These are phyloP conservation scores for Orbilia javanica DNA, from an alignment of 2,329 filamentous ascomycete species.

Conservation along the genomic window DNA sequence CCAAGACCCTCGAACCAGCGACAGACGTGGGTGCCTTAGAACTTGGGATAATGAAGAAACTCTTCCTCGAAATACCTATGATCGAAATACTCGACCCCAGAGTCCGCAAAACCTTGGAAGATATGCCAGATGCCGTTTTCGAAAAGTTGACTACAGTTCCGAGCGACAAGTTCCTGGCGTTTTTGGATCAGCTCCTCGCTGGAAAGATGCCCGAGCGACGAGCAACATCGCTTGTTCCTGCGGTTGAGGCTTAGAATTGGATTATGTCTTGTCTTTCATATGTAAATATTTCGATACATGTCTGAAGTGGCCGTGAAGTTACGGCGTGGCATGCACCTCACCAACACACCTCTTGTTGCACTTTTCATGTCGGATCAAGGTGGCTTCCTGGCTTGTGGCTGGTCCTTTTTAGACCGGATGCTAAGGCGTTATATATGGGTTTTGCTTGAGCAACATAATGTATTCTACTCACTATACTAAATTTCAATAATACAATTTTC, in stretches of 20 bases:
- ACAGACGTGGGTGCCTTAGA: neutral
- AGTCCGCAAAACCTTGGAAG: neutral
- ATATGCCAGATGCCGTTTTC: slow-evolving; percentile 12
- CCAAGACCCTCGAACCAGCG: neutral
- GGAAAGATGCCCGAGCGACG: neutral
- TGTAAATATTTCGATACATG: neutral
- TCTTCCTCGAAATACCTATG: slow-evolving; percentile 17
- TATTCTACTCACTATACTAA: neutral
- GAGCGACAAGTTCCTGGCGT: neutral
- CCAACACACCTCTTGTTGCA: neutral
- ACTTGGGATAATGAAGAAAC: neutral
- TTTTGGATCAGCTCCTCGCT: neutral
- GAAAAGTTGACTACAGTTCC: neutral
- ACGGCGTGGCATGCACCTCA: neutral
- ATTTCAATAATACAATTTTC: neutral
- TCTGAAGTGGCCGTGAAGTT: neutral
- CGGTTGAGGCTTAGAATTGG: no score
- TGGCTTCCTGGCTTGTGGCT: neutral
- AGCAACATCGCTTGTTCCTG: no score
- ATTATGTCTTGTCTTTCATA: neutral
- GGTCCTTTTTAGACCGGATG: neutral
- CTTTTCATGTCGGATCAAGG: neutral
- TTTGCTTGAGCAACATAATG: neutral
- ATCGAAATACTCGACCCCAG: slow-evolving; percentile 1
- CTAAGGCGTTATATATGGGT: neutral